Conservation (phyloP, 495 filamentous ascomycete species). For the Hyaloscypha variabilis region DNA sequence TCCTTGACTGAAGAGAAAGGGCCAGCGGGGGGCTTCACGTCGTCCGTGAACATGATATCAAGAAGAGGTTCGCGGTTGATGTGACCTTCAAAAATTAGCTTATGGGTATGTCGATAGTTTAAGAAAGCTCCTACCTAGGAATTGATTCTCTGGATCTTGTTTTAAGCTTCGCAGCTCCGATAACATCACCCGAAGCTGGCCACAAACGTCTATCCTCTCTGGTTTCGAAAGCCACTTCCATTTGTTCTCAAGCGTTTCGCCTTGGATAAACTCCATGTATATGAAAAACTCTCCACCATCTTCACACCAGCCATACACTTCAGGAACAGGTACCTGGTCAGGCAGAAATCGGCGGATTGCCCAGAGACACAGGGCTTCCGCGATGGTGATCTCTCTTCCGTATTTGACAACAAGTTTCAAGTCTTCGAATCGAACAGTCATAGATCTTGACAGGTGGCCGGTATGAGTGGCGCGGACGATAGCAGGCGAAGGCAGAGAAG, state of each 20-base stretch:
- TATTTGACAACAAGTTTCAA: slow-evolving; percentile 7
- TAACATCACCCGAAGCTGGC: slow-evolving; percentile 34
- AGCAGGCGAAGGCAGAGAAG: neutral
- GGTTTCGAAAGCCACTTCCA: slow-evolving; percentile 33
- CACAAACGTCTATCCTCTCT: slow-evolving; percentile 33
- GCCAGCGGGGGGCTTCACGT: neutral
- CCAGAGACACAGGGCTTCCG: slow-evolving; percentile 4
- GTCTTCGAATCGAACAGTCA: slow-evolving; percentile 1
- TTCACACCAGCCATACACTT: slow-evolving; percentile 1
- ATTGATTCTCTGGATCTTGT: slow-evolving; percentile 30
- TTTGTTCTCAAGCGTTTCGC: slow-evolving; percentile 30
- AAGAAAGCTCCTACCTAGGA: too few species aligned
- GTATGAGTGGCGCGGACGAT: neutral
- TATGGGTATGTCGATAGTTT: too few species aligned
- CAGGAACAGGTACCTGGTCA: neutral
- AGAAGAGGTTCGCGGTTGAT: neutral
- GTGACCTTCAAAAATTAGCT: neutral
- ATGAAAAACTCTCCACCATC: neutral
- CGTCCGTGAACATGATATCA: slow-evolving; percentile 4
- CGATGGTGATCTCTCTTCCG: neutral
- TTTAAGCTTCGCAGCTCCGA: slow-evolving; percentile 34
- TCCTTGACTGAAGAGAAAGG: neutral
- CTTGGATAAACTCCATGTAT: slow-evolving; percentile 24
- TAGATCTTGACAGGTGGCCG: neutral
- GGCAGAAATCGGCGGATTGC: neutral